Percentiles rank a stretch among this genome's conserved stretches.
phyloP scores from a whole-genome alignment of 1,284 basidiomycete species.

The Irpex rosettiformis region DNA sequence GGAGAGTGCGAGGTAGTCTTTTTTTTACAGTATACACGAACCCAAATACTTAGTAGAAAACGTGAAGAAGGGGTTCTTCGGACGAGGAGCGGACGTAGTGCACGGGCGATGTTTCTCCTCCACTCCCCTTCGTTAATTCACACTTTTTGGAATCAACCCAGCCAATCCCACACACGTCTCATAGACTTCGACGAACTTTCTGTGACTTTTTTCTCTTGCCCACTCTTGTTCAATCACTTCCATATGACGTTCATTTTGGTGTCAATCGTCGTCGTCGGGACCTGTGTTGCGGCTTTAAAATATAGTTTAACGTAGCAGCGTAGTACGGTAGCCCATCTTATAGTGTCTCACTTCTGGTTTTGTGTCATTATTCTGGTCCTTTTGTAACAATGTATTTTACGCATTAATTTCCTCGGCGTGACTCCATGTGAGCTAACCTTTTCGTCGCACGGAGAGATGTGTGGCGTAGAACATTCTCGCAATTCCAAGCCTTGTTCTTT shows the following conservation, averaged over 20 bases:
- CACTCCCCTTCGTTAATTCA: slow-evolving; percentile 19
- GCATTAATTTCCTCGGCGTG: not conserved
- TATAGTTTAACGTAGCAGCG: not conserved
- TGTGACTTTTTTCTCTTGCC: not conserved
- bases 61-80: slow-evolving; percentile 17
- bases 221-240: not conserved
- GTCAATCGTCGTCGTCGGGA: not conserved
- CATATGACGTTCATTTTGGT: not conserved
- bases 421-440: not conserved
- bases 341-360: not conserved
- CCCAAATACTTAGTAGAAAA: slow-evolving; percentile 12
- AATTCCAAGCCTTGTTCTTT: not conserved
- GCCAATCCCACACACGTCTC: not conserved
- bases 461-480: not conserved
- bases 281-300: not conserved
- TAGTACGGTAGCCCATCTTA: not conserved
- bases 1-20: not conserved
- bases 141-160: not conserved
- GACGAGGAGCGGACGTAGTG: slow-evolving; percentile 36
- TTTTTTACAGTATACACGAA: not conserved
- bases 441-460: too few species aligned
- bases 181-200: not conserved
- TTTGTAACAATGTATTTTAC: slow-evolving; percentile 2
- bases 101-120: slow-evolving; percentile 33
- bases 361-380: slow-evolving; percentile 2